A percentile compares a stretch with the other conserved stretches of the same genome.
These are phyloP conservation scores for Starmerella powellii DNA, from an alignment of 805 yeast genomes.

Conservation along the genomic window DNA sequence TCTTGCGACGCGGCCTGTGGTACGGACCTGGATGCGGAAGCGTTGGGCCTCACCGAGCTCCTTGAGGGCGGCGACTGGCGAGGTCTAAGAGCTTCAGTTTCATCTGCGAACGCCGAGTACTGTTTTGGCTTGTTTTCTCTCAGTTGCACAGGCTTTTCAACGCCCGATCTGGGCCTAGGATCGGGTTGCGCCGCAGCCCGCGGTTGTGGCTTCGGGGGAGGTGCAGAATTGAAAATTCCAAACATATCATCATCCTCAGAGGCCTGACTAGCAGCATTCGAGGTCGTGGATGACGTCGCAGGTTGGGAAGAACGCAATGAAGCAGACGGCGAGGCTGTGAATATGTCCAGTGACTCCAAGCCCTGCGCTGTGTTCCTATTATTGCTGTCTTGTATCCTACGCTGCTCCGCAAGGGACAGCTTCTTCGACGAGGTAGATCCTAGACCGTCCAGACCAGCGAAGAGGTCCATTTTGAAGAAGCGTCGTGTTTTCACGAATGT, in stretches of 20 bases:
- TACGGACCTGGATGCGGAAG: neutral
- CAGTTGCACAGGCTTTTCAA: no score
- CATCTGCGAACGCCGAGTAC: no score
- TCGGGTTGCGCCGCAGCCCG: neutral
- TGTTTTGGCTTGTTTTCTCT: no score
- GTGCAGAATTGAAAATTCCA: slow-evolving; percentile 18
- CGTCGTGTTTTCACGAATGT: no score
- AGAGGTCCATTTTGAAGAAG: slow-evolving; percentile 24
- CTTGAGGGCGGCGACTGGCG: neutral
- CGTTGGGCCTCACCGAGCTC: neutral
- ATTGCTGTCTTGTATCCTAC: slow-evolving; percentile 14
- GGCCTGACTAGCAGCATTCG: slow-evolving; percentile 1
- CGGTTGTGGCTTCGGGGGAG: slow-evolving; percentile 7
- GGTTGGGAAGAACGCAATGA: neutral
- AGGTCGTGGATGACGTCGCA: neutral
- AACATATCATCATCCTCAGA: slow-evolving; percentile 16
- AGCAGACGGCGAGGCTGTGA: slow-evolving; percentile 5
- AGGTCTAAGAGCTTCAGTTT: no score
- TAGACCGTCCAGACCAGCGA: slow-evolving; percentile 25
- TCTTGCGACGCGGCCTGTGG: slow-evolving; percentile 7
- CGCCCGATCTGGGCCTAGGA: neutral
- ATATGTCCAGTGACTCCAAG: slow-evolving; percentile 26
- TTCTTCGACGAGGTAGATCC: slow-evolving; percentile 19
- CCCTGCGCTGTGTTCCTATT: slow-evolving; percentile 10
- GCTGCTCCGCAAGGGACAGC: slow-evolving; percentile 28